A percentile compares a stretch with the other conserved stretches of the same genome.
Conservation (phyloP, 108 stramenopile genomes). For the Phaeodactylum tricornutum region DNA sequence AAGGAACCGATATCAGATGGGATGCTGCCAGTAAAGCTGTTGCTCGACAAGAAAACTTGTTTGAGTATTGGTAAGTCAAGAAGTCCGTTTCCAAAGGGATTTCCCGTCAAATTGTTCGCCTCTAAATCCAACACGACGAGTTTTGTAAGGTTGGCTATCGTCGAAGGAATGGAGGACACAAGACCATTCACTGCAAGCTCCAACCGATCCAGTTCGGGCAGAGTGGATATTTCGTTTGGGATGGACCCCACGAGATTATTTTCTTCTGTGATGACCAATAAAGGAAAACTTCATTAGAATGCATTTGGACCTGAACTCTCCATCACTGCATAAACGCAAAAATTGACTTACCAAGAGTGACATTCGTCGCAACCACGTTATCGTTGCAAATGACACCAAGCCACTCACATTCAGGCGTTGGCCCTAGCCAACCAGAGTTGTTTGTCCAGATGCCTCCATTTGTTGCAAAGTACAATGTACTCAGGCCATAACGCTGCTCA, state of each 20-base stretch:
- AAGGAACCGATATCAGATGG: slow-evolving; percentile 23
- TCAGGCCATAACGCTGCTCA: slow-evolving; percentile 31
- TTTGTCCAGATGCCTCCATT: slow-evolving; percentile 25
- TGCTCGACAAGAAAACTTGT: slow-evolving; percentile 5
- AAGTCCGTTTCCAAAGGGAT: background rate
- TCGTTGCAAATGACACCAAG: slow-evolving; percentile 18
- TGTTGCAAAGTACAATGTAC: slow-evolving; percentile 36
- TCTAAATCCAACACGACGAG: slow-evolving; percentile 5
- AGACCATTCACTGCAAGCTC: background rate
- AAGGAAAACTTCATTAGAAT: too few relatives aligned
- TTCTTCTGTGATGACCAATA: background rate
- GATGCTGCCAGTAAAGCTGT: slow-evolving; percentile 11
- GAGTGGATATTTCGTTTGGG: background rate
- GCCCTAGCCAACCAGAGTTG: slow-evolving; percentile 25
- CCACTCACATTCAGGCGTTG: slow-evolving; percentile 30
- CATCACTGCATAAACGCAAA: slow-evolving; percentile 1
- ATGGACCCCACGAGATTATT: slow-evolving; percentile 5
- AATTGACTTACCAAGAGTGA: slow-evolving; percentile 2
- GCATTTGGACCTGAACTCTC: too few relatives aligned
- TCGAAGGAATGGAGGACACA: slow-evolving; percentile 1
- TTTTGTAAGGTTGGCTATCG: background rate
- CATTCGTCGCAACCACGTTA: background rate
- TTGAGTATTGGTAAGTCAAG: slow-evolving; percentile 2
- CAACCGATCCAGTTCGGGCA: background rate
- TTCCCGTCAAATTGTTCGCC: slow-evolving; percentile 2